Evolutionary conservation across 352 stramenopile species (phyloP).

Genomic region (Hyaloperonospora brassicae): DNA sequence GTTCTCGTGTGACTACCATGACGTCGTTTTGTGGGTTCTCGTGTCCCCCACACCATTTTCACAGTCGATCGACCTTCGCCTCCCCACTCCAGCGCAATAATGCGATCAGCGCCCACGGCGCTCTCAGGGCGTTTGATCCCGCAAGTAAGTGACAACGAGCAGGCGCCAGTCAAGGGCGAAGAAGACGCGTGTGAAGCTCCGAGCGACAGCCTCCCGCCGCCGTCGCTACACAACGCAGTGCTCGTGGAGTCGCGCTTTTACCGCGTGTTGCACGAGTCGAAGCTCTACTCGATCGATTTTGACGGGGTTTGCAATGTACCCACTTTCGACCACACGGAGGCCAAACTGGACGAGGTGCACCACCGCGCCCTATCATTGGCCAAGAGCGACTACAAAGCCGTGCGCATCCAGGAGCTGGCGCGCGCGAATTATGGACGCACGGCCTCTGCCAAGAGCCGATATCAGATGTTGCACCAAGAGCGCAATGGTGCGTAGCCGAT

Average conservation of each 20-base stretch:
- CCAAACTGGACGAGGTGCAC: slow-evolving; percentile 18
- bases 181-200: slow-evolving; percentile 7
- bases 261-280: slow-evolving; percentile 54
- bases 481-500: too few relatives aligned
- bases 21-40: too few relatives aligned
- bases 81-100: background rate
- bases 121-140: slow-evolving; percentile 42
- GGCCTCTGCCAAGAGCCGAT: too few relatives aligned
- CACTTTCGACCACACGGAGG: background rate
- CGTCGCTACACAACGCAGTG: slow-evolving; percentile 16
- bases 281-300: slow-evolving; percentile 60
- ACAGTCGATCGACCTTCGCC: background rate
- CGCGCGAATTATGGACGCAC: background rate
- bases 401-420: slow-evolving; percentile 54
- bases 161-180: slow-evolving; percentile 17
- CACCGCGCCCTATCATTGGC: slow-evolving; percentile 21
- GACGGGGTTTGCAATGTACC: slow-evolving; percentile 3
- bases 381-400: slow-evolving; percentile 42
- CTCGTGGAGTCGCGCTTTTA: slow-evolving; percentile 55
- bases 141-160: slow-evolving; percentile 23
- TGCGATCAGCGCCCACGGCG: slow-evolving; percentile 5
- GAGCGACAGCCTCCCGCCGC: background rate
- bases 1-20: too few relatives aligned
- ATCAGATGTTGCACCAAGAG: too few relatives aligned
- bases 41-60: too few relatives aligned